These are phyloP conservation scores for Phytophthora quininea DNA, from an alignment of 352 stramenopile species.

Conservation along the genomic window DNA sequence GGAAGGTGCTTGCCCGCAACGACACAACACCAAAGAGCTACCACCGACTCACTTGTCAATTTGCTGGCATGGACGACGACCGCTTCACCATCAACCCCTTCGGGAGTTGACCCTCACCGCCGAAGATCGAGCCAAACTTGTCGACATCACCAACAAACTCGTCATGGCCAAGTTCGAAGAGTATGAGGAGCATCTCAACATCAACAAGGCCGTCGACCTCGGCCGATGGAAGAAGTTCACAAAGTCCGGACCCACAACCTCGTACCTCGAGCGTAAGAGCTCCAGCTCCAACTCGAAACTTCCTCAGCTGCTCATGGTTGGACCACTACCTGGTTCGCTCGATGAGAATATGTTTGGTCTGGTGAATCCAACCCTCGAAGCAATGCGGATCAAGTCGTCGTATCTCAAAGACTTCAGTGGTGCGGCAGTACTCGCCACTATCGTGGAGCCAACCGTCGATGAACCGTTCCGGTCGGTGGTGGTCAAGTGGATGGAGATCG, in stretches of 20 bases:
- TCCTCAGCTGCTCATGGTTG: conserved; percentile 26
- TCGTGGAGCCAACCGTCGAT: conserved; percentile 43
- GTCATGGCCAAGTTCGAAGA: conserved; percentile 13
- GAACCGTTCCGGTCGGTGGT: conserved; percentile 44
- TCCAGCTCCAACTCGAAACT: conserved; percentile 20
- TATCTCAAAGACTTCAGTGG: conserved; percentile 32
- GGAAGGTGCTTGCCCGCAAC: no score
- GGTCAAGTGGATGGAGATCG: conserved; percentile 45
- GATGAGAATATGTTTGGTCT: conserved; percentile 50
- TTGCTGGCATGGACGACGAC: conserved; percentile 11
- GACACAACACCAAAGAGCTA: no score
- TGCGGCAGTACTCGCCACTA: conserved; percentile 43
- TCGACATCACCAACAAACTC: conserved; percentile 12
- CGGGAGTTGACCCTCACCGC: conserved; percentile 2
- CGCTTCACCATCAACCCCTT: conserved; percentile 28
- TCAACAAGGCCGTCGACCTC: conserved; percentile 11
- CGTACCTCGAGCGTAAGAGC: conserved; percentile 18
- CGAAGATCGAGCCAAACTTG: conserved; percentile 13
- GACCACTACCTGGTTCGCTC: conserved; percentile 29
- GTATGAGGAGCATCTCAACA: conserved; percentile 18
- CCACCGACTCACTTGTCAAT: neutral
- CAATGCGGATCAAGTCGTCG: conserved; percentile 27
- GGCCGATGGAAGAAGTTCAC: conserved; percentile 22
- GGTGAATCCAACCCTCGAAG: conserved; percentile 32
- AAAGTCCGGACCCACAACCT: conserved; percentile 6